Percentiles rank a stretch among this genome's conserved stretches.
Evolutionary conservation across 2,329 filamentous ascomycete species (phyloP).

Genomic region (Exophiala aquamarina): DNA sequence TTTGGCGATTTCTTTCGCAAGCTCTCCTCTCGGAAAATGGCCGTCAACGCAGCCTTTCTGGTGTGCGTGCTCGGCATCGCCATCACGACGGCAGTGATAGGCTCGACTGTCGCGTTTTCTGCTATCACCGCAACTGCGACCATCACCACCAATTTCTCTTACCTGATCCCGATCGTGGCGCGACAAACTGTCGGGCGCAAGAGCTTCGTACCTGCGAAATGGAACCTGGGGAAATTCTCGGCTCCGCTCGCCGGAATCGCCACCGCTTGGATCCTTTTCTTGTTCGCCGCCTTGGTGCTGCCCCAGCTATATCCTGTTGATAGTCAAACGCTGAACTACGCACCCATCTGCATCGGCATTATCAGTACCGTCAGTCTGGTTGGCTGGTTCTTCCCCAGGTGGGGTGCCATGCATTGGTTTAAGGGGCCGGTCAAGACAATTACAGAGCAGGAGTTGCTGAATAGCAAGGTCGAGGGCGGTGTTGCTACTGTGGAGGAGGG

Average conservation of each 20-base stretch:
- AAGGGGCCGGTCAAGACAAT: constrained; percentile 40
- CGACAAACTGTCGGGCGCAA: constrained; percentile 39
- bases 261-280: constrained; percentile 36
- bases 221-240: constrained; percentile 35
- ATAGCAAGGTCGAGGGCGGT: constrained; percentile 17
- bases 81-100: constrained; percentile 39
- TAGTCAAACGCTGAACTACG: constrained; percentile 40
- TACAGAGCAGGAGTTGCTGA: constrained; percentile 28
- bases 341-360: constrained; percentile 40
- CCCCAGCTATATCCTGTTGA: constrained; percentile 42
- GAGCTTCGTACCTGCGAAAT: constrained; percentile 36
- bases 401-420: constrained; percentile 40
- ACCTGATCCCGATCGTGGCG: constrained; percentile 41
- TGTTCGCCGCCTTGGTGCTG: constrained; percentile 38
- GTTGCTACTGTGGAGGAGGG: constrained; percentile 22
- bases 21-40: constrained; percentile 35
- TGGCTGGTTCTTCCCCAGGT: constrained; percentile 39
- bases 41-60: constrained; percentile 38
- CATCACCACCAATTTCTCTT: constrained; percentile 40
- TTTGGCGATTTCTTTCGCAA: constrained; percentile 36
- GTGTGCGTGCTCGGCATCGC: constrained; percentile 34
- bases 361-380: constrained; percentile 36
- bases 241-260: constrained; percentile 32
- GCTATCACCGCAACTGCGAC: constrained; percentile 41
- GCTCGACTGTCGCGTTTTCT: constrained; percentile 37